Evolutionary conservation across 805 yeast genomes (phyloP).

Genomic region (Zygosaccharomyces lentus): DNA sequence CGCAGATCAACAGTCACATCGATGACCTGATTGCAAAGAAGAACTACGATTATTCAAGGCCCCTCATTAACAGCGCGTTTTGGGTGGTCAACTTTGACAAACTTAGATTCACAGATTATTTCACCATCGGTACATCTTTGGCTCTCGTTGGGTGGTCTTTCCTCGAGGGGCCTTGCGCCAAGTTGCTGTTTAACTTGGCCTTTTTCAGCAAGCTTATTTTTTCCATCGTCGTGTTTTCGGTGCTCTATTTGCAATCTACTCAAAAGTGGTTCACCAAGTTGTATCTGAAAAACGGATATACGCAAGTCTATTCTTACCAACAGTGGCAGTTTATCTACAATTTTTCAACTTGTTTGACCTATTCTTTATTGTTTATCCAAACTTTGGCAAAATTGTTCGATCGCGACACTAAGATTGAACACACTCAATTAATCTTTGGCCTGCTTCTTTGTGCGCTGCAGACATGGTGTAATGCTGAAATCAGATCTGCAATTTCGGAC

Average conservation of each 20-base stretch:
- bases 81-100: slow-evolving; percentile 55
- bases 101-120: slow-evolving; percentile 59
- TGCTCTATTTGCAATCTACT: slow-evolving; percentile 56
- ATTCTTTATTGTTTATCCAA: slow-evolving; percentile 46
- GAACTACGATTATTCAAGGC: slow-evolving; percentile 44
- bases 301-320: slow-evolving; percentile 60
- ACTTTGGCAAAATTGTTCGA: slow-evolving; percentile 34
- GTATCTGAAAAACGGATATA: slow-evolving; percentile 59
- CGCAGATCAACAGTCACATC: slow-evolving; percentile 30
- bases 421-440: slow-evolving; percentile 53
- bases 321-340: slow-evolving; percentile 71
- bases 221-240: slow-evolving; percentile 45
- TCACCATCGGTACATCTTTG: slow-evolving; percentile 44
- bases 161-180: slow-evolving; percentile 25
- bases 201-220: slow-evolving; percentile 47
- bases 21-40: slow-evolving; percentile 38
- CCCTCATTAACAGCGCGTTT: slow-evolving; percentile 48
- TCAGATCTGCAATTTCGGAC: slow-evolving; percentile 66
- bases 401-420: slow-evolving; percentile 18
- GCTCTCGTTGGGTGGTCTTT: slow-evolving; percentile 39
- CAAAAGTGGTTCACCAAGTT: slow-evolving; percentile 60
- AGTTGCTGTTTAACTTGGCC: slow-evolving; percentile 39
- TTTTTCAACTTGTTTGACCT: slow-evolving; percentile 48
- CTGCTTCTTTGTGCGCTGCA: slow-evolving; percentile 53
- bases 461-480: slow-evolving; percentile 63